Evolutionary conservation across 805 yeast genomes (phyloP), one percentile per base, ranked within the genome.

Genomic region (Pichia californica): DNA sequence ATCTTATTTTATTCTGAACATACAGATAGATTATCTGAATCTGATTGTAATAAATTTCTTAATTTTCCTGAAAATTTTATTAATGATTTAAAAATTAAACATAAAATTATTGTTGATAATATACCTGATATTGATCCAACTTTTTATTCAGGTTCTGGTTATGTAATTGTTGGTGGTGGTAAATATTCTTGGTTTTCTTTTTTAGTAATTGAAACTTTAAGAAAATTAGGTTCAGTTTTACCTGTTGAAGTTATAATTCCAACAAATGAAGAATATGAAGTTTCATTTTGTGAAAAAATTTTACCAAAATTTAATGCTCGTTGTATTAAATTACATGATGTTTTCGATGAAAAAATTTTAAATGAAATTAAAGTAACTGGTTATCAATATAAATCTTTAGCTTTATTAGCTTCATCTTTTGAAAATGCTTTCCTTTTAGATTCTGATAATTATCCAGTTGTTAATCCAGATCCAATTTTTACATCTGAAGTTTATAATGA

Each of bases 401-500:
- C 77, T 14, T 51, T 73, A 27, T 52, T 86, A 54, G 46, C 71
- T 2, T 69, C 77, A 14, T 64, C 71, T 13, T 73, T 73, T 55
- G 76, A 73, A 44, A 68, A 73, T 43, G 66, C 67, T n/a, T 55
- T 73, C 4, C 48, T 69, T 9, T 52, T 73, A 25, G 77, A 72
- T 53, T 63, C 73, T 36, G 77, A 73, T 52, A 70, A 69, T 44
- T 56, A 70, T 38, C 69, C 75, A 3, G 62, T 71, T 21, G 58
- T 76, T 4, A 44, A 57, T 10, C 80, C 88, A 1, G 79, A 76
- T 45, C 54, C 62, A 14, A 53, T 81, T 20, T 74, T 80, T 45
- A 60, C 61, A 2, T 67, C 74, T 0, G 58, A 66, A 5, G 65
- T 77, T 13, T 79, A 64, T 59, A 53, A 62, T 26, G 57, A 66